These are phyloP conservation scores for Berberis thunbergii DNA, from an alignment of 164 flowering plant species.

Conservation along the genomic window DNA sequence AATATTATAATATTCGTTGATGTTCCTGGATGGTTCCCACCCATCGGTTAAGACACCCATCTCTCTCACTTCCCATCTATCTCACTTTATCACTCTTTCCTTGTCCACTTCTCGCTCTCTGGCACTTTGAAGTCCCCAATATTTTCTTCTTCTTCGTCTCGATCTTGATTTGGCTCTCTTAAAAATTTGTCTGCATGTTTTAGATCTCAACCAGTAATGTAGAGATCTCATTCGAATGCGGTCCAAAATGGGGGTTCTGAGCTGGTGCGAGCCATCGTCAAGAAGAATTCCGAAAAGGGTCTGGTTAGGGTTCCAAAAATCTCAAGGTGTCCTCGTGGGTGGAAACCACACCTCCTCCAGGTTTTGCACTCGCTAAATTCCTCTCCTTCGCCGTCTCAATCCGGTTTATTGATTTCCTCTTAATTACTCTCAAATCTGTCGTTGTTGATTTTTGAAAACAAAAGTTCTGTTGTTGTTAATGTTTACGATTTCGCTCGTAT, in stretches of 20 bases:
- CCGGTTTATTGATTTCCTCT: neutral
- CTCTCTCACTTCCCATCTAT: no score
- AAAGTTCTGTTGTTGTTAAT: neutral
- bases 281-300: constrained; percentile 51
- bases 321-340: constrained; percentile 97
- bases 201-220: constrained; percentile 2
- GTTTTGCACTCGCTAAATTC: constrained; percentile 88
- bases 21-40: no score
- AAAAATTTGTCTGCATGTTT: no score
- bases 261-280: constrained; percentile 34
- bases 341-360: constrained; percentile 99
- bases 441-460: no score
- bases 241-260: constrained; percentile 16
- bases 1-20: no score
- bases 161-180: no score
- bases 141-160: no score
- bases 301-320: constrained; percentile 70
- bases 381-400: neutral
- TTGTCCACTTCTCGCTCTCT: no score
- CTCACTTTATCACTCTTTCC: no score
- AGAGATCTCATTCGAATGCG: neutral
- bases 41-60: no score
- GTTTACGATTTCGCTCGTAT: neutral
- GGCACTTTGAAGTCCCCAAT: no score
- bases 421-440: neutral